Evolutionary conservation across 352 stramenopile species (phyloP), one percentile per base, ranked within the genome.

Genomic region (Phytopythium oedochilum): DNA sequence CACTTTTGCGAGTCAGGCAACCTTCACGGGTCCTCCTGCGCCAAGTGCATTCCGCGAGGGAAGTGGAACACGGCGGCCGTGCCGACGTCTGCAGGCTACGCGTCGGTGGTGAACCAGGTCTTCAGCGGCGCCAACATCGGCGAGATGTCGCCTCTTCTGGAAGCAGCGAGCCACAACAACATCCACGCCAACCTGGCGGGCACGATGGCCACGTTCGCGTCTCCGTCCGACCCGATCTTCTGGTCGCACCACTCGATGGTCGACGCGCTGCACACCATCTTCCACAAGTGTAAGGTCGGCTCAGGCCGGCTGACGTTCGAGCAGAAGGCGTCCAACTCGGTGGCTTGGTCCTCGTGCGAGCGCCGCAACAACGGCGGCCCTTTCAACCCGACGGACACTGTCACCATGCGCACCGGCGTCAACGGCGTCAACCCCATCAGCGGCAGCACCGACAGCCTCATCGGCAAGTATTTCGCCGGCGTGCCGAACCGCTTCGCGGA

Each of bases 231-330:
- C n/a, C 78, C 78, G 9, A 55, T 90, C n/a, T 92, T 92, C 60
- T 92, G 66, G 65, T 89, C 78, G 6, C 75, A 88, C 49, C 83
- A 92, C 63, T 49, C 75, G 0, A 83, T 74, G 61, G 57, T 92
- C 18, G 79, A 92, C 59, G 48, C 73, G 10, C 66, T 92, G n/a
- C 78, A 88, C 53, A 71, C 66, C 14, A 72, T 88, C 28, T 89
- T 84, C 59, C 72, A 88, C 78, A 80, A 90, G 54, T 92, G 83
- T 58, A 65, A 68, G 3, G 74, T 86, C 1, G 75, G 78, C 5
- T 65, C 62, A 6, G 49, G 62, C 20, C 63, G 59, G 2, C 38
- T 88, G 18, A 81, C 71, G 32, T 69, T 83, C 36, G 52, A 48
- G 11, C 53, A 92, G 55, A 89, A 88, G 49, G 64, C 64, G 5